Base-by-base conservation (phyloP, 129 eudicot species). In the Tagetes erecta region DNA sequence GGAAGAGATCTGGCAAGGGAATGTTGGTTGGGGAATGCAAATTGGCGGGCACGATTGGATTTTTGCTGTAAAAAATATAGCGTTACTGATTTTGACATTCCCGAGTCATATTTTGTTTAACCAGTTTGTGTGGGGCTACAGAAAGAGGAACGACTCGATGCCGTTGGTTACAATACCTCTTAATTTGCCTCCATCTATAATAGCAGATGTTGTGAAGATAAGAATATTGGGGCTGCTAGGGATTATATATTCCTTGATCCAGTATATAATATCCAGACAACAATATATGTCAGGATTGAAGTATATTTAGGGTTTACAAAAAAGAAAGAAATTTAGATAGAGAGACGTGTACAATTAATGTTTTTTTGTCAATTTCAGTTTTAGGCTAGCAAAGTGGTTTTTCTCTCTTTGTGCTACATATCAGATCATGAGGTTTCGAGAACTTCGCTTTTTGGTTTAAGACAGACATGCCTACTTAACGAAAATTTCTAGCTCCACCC, bases 1-100 rank as follows among this genome's bases (percentile, higher is more conserved):
- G 97, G 99, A 95, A 81, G 89, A 95, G 64, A 77, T 88, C 1
- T 95, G 97, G 99, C 94, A 88, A 80, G 99, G 96, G 56, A 88
- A 88, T 63, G 81, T 83, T 0, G 99, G 97, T 33, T 95, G 99
- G 99, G 96, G 99, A 3, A 76, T 91, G 74, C 94, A 88, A 64
- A 88, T 95, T 11, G 99, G 99, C 0, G 99, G 99, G 34, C 87
- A 91, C 0, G 99, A 95, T 83, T 95, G 97, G 97, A 74, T 95
- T 41, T 95, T 85, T 70, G 97, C 94, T 0, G 97, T 95, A 3
- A 95, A 95, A 74, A 95, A 95, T 78, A 67, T 95, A 78, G 99
- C 97, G 9, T 87, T 91, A 11, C 87, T 95, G 68, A 80, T 95
- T 40, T 83, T 95, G 8, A 87, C 99, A 4, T 80, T 95, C 38